phyloP scores from a whole-genome alignment of 2,329 filamentous ascomycete genomes.

The Fusarium nematophilum region DNA sequence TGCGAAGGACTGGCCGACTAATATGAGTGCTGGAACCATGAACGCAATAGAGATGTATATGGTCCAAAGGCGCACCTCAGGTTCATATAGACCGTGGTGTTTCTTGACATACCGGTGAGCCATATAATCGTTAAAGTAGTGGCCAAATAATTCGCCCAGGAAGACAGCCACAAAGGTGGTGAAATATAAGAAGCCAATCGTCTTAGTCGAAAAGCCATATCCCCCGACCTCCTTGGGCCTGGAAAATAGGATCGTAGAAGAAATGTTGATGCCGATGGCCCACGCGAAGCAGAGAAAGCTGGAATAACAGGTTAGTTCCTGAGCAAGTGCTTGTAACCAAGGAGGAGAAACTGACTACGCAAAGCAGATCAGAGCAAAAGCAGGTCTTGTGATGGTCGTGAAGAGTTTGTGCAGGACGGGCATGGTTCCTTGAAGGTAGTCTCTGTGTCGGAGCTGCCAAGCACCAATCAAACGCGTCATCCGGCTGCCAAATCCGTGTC shows the following conservation, averaged over 20 bases:
- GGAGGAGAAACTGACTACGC: background rate
- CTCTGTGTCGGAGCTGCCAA: background rate
- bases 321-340: too few species aligned
- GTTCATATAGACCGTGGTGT: constrained; percentile 63
- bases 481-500: too few species aligned
- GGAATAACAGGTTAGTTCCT: constrained; percentile 18
- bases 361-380: background rate
- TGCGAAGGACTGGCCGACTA: constrained; percentile 64
- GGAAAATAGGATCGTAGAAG: constrained; percentile 61
- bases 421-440: background rate
- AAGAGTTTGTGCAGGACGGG: background rate
- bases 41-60: constrained; percentile 60
- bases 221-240: constrained; percentile 46
- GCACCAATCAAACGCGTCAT: background rate
- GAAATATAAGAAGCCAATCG: constrained; percentile 69
- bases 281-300: constrained; percentile 54
- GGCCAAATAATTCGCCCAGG: constrained; percentile 64
- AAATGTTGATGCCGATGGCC: constrained; percentile 67
- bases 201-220: constrained; percentile 61
- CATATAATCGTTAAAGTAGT: constrained; percentile 65
- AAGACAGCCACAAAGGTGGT: constrained; percentile 64
- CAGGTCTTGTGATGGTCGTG: background rate
- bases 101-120: constrained; percentile 45
- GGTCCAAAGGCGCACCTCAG: constrained; percentile 64
- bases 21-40: constrained; percentile 60